These are phyloP conservation scores for Cyclostephanos invisitatus DNA, from an alignment of 108 stramenopile genomes.

Conservation along the genomic window DNA sequence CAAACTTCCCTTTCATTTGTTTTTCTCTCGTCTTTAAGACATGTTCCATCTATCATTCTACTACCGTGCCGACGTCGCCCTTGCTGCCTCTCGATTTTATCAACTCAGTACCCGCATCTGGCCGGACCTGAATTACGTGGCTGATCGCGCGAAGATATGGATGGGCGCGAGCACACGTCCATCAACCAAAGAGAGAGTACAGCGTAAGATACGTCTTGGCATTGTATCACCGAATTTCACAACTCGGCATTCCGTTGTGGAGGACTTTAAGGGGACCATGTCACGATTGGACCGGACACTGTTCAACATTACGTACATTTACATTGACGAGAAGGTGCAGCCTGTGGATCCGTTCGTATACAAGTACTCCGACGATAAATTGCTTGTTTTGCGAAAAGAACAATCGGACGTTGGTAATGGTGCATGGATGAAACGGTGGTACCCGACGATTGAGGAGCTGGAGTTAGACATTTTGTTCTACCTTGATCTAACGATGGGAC, in stretches of 20 bases:
- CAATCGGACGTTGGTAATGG: conserved; percentile 7
- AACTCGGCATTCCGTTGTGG: conserved; percentile 23
- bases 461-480: conserved; percentile 44
- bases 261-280: conserved; percentile 39
- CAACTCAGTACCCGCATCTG: conserved; percentile 22
- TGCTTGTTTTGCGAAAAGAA: conserved; percentile 11
- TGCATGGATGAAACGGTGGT: conserved; percentile 10
- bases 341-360: conserved; percentile 8
- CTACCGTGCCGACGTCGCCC: conserved; percentile 37
- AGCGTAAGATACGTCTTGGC: conserved; percentile 29
- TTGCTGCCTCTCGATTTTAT: conserved; percentile 21
- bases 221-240: conserved; percentile 18
- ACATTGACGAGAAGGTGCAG: background rate
- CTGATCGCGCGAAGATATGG: background rate
- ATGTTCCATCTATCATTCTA: conserved; percentile 38
- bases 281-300: conserved; percentile 25
- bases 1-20: too few relatives aligned
- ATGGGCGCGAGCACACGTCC: background rate
- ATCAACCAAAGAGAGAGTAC: conserved; percentile 1
- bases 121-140: conserved; percentile 17
- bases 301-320: conserved; percentile 26
- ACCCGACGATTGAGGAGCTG: conserved; percentile 12
- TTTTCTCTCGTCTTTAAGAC: too few relatives aligned
- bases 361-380: conserved; percentile 11
- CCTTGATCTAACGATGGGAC: conserved; percentile 41